Evolutionary conservation across 768 basidiomycete genomes (phyloP).

Genomic region (Lactifluus pinguis): DNA sequence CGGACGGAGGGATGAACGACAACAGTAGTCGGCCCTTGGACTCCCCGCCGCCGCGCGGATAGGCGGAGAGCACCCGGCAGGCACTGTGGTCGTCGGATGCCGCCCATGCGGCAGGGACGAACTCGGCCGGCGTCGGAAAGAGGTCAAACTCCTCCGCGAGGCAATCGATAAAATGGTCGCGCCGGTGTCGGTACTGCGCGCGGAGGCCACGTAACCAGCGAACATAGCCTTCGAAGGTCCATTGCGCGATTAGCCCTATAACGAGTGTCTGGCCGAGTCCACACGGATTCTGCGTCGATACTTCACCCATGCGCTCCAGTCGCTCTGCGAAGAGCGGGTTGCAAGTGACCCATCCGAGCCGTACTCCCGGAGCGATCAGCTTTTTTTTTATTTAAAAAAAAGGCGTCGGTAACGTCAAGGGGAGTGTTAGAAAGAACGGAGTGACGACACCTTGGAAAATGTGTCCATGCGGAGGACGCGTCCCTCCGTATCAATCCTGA

Average conservation of each 20-base stretch:
- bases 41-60: slow-evolving; percentile 20
- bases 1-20: slow-evolving; percentile 63
- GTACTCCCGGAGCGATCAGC: slow-evolving; percentile 70
- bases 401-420: too few relatives aligned
- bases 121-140: slow-evolving; percentile 26
- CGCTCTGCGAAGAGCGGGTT: slow-evolving; percentile 69
- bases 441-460: slow-evolving; percentile 52
- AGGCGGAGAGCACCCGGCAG: slow-evolving; percentile 36
- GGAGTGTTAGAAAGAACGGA: background rate
- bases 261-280: slow-evolving; percentile 67
- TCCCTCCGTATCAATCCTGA: slow-evolving; percentile 68
- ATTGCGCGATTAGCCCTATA: slow-evolving; percentile 49
- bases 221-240: slow-evolving; percentile 64
- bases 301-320: slow-evolving; percentile 60
- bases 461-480: slow-evolving; percentile 79
- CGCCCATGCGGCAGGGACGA: slow-evolving; percentile 19
- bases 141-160: slow-evolving; percentile 57
- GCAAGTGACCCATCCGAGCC: slow-evolving; percentile 75
- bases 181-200: slow-evolving; percentile 46
- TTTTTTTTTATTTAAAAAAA: slow-evolving; percentile 26
- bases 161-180: slow-evolving; percentile 57
- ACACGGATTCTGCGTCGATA: slow-evolving; percentile 57
- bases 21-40: slow-evolving; percentile 39
- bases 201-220: slow-evolving; percentile 66
- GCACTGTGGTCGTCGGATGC: slow-evolving; percentile 22